Percentiles rank a stretch among this genome's conserved stretches.
phyloP scores from a whole-genome alignment of 129 eudicot species.

The Smallanthus sonchifolius region DNA sequence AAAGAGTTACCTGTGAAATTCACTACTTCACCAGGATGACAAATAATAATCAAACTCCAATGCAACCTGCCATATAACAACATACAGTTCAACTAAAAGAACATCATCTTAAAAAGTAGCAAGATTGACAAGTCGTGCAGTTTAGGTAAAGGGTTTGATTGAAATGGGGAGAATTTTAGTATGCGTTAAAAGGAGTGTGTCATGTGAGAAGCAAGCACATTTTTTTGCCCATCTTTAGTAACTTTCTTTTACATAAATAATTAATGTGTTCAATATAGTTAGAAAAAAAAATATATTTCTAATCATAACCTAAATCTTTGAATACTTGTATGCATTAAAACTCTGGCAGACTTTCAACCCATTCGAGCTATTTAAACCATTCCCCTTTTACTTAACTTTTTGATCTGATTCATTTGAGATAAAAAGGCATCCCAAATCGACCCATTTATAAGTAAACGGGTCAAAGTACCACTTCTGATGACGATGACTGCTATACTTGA shows the following conservation, averaged over 20 bases:
- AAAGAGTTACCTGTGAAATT: conserved; percentile 33
- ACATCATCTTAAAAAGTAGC: not conserved
- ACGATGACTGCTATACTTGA: not conserved
- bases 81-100: conserved; percentile 15
- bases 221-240: not conserved
- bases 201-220: not conserved
- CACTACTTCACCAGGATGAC: conserved; percentile 75
- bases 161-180: not conserved
- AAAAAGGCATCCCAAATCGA: not conserved
- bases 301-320: not conserved
- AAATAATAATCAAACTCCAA: conserved; percentile 81
- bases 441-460: not conserved
- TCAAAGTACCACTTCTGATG: not conserved
- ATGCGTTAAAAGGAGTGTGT: not conserved
- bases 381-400: not conserved
- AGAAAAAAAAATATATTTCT: not conserved
- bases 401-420: not conserved
- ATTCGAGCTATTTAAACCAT: not conserved
- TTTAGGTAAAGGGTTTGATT: not conserved
- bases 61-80: conserved; percentile 50
- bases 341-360: not conserved
- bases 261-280: not conserved
- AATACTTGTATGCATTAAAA: not conserved
- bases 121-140: not conserved
- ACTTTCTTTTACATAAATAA: not conserved